Conservation (phyloP, 768 basidiomycete genomes). For the Amanita pallidorosea region DNA sequence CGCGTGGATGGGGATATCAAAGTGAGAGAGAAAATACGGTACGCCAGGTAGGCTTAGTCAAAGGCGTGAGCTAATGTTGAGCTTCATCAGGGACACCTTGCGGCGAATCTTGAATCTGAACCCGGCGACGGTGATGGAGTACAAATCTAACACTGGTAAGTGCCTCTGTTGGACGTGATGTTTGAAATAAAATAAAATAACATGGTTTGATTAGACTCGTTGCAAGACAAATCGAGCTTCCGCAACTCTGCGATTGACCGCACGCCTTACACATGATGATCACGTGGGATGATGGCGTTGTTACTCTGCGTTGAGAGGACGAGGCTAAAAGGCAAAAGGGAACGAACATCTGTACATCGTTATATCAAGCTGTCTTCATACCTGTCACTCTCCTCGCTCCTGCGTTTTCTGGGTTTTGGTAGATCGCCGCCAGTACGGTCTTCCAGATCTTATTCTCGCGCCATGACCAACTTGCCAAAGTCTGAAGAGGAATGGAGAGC, state of each 20-base stretch:
- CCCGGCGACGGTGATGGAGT: conserved; percentile 77
- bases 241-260: conserved; percentile 52
- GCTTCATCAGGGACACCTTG: conserved; percentile 58
- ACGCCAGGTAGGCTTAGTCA: conserved; percentile 16
- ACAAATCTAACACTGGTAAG: conserved; percentile 86
- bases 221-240: conserved; percentile 84
- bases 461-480: conserved; percentile 31
- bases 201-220: conserved; percentile 52
- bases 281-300: background rate
- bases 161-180: background rate
- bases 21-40: conserved; percentile 78
- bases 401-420: background rate
- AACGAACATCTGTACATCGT: background rate
- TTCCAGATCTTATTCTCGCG: background rate
- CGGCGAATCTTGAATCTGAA: conserved; percentile 68
- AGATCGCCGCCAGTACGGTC: background rate
- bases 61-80: background rate
- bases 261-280: conserved; percentile 19
- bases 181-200: background rate
- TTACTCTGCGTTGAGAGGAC: background rate
- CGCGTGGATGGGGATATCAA: conserved; percentile 67
- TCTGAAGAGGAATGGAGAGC: conserved; percentile 80
- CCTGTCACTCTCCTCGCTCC: background rate
- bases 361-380: conserved; percentile 1
- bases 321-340: background rate